Evolutionary conservation across 2,329 filamentous ascomycete genomes (phyloP).

Genomic region (Cladorrhinum sp.): DNA sequence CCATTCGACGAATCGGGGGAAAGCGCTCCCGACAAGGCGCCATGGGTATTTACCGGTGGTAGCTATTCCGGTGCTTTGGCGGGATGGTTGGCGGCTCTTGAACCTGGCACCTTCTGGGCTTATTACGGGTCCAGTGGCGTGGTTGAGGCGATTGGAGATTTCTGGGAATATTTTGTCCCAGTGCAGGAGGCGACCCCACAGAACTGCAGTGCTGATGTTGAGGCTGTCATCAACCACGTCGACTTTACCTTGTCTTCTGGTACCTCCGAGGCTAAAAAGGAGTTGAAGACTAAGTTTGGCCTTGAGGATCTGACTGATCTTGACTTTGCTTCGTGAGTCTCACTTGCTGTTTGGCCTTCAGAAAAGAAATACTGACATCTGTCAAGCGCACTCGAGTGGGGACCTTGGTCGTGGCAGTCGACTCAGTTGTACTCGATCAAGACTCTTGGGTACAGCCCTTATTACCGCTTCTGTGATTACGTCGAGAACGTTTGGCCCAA

Average conservation of each 20-base stretch:
- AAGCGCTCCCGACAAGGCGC: conserved; percentile 45
- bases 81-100: conserved; percentile 48
- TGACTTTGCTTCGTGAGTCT: conserved; percentile 38
- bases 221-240: conserved; percentile 49
- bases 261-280: conserved; percentile 37
- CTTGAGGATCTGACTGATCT: conserved; percentile 44
- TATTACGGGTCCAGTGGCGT: conserved; percentile 56
- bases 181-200: conserved; percentile 51
- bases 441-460: conserved; percentile 46
- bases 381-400: conserved; percentile 30
- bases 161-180: conserved; percentile 56
- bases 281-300: conserved; percentile 50
- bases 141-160: conserved; percentile 49
- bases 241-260: conserved; percentile 44
- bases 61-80: conserved; percentile 55
- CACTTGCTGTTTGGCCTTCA: neutral
- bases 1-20: conserved; percentile 47
- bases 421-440: conserved; percentile 35
- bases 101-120: conserved; percentile 57
- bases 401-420: conserved; percentile 56
- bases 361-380: neutral
- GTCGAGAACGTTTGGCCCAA: conserved; percentile 44
- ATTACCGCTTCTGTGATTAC: conserved; percentile 50
- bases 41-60: conserved; percentile 53
- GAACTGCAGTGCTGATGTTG: conserved; percentile 55